These are phyloP conservation scores for Globisporangium emineosum DNA, from an alignment of 352 stramenopile genomes.

Conservation along the genomic window DNA sequence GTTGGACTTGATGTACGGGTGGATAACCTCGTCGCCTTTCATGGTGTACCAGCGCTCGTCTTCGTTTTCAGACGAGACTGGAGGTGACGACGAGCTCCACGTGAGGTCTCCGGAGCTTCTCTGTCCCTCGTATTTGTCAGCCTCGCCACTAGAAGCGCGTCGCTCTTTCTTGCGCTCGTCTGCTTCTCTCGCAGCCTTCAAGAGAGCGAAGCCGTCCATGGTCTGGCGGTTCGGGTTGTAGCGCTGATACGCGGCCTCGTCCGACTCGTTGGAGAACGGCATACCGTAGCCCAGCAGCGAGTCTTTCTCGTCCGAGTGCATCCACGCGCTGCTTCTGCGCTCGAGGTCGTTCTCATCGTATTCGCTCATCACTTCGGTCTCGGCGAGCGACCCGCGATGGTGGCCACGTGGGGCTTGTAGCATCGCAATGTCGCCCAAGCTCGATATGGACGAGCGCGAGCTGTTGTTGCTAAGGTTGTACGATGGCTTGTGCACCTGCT, in stretches of 20 bases:
- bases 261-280: slow-evolving; percentile 29
- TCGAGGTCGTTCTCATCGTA: slow-evolving; percentile 19
- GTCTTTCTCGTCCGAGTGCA: slow-evolving; percentile 14
- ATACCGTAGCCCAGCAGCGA: slow-evolving; percentile 21
- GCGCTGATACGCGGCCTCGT: slow-evolving; percentile 31
- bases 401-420: slow-evolving; percentile 10
- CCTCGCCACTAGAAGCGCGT: not conserved
- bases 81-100: slow-evolving; percentile 16
- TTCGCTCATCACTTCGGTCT: slow-evolving; percentile 32
- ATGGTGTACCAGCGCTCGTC: slow-evolving; percentile 23
- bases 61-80: slow-evolving; percentile 9
- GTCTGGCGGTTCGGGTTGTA: slow-evolving; percentile 22
- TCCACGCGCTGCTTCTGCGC: slow-evolving; percentile 25
- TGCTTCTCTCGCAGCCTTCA: slow-evolving; percentile 25
- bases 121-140: slow-evolving; percentile 13
- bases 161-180: slow-evolving; percentile 11
- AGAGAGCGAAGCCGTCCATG: slow-evolving; percentile 32
- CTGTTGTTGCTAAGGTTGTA: slow-evolving; percentile 5
- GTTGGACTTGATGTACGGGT: slow-evolving; percentile 15
- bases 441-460: not conserved
- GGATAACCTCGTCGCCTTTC: slow-evolving; percentile 10
- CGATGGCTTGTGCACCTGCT: slow-evolving; percentile 22
- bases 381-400: slow-evolving; percentile 29
- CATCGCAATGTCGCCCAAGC: slow-evolving; percentile 2
- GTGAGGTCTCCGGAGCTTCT: slow-evolving; percentile 16